Conservation (phyloP, 441 rosid genomes). For the Erysimum pusillum region DNA sequence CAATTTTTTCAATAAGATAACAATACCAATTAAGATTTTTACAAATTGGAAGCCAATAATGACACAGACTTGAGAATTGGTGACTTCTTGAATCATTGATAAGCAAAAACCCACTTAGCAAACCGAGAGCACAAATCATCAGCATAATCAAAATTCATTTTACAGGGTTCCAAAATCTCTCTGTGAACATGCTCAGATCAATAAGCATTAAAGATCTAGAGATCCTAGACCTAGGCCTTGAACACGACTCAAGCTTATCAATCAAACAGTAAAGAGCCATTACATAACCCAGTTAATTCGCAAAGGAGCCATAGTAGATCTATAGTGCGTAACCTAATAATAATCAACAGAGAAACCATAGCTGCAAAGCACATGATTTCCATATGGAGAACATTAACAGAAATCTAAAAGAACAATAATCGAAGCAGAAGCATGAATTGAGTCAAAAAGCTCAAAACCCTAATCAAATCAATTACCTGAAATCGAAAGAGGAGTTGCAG, state of each 20-base stretch:
- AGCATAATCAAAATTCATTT: background rate
- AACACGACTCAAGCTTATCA: slow-evolving; percentile 3
- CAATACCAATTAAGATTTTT: background rate
- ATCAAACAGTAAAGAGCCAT: slow-evolving; percentile 17
- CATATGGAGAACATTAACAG: background rate
- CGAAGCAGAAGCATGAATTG: slow-evolving; percentile 19
- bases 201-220: background rate
- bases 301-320: slow-evolving; percentile 30
- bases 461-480: slow-evolving; percentile 46
- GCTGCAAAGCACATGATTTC: slow-evolving; percentile 3
- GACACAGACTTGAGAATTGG: background rate
- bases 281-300: background rate
- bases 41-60: slow-evolving; percentile 17
- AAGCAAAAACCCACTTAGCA: background rate
- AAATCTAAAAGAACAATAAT: slow-evolving; percentile 12
- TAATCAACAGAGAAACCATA: slow-evolving; percentile 13
- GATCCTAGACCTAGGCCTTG: slow-evolving; percentile 5
- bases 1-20: slow-evolving; percentile 17
- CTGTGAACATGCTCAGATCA: no score
- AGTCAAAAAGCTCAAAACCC: slow-evolving; percentile 33
- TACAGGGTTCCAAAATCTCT: slow-evolving; percentile 4
- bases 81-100: background rate
- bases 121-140: background rate
- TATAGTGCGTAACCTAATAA: slow-evolving; percentile 21
- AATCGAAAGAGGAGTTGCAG: slow-evolving; percentile 34